These are phyloP conservation scores for Casaregolazyma lundiana DNA, from an alignment of 1,139 yeast species.

Conservation along the genomic window DNA sequence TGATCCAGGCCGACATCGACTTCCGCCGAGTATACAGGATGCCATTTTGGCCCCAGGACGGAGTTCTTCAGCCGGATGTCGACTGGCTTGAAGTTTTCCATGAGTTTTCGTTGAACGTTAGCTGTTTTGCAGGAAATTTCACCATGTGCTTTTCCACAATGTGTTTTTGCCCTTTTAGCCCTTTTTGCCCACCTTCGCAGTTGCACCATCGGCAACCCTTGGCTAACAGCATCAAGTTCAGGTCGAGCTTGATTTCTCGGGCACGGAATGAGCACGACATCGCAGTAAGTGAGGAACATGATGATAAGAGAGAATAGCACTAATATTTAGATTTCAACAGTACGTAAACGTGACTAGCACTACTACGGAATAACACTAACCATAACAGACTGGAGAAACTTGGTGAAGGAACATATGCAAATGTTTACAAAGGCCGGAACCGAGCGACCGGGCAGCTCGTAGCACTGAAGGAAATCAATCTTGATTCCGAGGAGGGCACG, in stretches of 20 bases:
- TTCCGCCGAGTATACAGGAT: conserved; percentile 28
- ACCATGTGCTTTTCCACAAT: no score
- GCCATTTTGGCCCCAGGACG: conserved; percentile 63
- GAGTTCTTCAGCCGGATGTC: conserved; percentile 38
- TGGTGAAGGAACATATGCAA: conserved; percentile 98
- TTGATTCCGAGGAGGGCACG: conserved; percentile 96
- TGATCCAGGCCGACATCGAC: conserved; percentile 40
- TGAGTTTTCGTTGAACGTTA: background rate
- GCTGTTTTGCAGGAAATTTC: background rate
- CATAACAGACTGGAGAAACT: conserved; percentile 66
- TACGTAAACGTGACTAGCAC: conserved; percentile 13
- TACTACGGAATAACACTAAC: conserved; percentile 11
- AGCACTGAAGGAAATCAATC: conserved; percentile 88
- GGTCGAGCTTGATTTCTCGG: background rate
- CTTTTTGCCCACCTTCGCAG: no score
- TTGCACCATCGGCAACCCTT: background rate
- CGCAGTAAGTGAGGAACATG: conserved; percentile 21
- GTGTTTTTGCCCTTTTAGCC: no score
- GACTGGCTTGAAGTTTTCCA: conserved; percentile 11
- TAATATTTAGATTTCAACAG: conserved; percentile 26
- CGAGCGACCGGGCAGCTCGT: conserved; percentile 88
- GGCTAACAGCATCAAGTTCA: background rate
- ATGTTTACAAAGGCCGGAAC: conserved; percentile 94
- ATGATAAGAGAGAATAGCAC: background rate
- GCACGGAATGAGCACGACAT: conserved; percentile 25